Evolutionary conservation across 108 stramenopile species (phyloP), one percentile per base, ranked within the genome.

Genomic region (Conticribra weissflogii): DNA sequence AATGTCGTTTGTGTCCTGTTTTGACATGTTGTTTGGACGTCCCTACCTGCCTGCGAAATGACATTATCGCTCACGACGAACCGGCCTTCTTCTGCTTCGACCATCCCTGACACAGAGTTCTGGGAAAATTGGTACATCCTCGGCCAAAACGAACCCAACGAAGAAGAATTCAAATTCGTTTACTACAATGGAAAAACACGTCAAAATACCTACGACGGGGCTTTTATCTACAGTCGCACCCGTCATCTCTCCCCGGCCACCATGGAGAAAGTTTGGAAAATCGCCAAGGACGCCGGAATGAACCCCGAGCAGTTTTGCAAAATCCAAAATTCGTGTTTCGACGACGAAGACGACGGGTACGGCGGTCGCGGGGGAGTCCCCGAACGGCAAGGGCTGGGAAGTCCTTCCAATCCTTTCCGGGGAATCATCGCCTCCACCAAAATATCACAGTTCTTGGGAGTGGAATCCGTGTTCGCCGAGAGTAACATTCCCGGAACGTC

Each of bases 61-160:
- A 32, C 30, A 44, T 3, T 25, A 16, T 25, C 12, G 52, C 50
- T 59, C 25, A 59, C 12, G 28, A 36, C 61, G 16, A 22, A 16
- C 46, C 52, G 18, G 51, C 1, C 54, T 66, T 34, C 34, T 7
- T 41, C 36, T 59, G 51, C 4, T 58, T 72, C 52, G 28, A 49
- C 14, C 55, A 15, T 55, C 18, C 22, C 51, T 47, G 18, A 21
- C 44, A 63, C 53, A 94, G 93, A 96, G 81, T 98, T 98, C 85
- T 96, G 96, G 93, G 98, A 98, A 72, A 98, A 98, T 72, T 98
- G 97, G 97, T 98, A 93, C 68, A 77, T 95, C 36, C 91, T 92
- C 46, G 96, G 92, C 31, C 88, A 89, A 81, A 94, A 88, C 59
- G 88, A 87, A 55, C 85, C 85, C n/a, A 82, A 66, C 55, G 76